A percentile compares a stretch with the other conserved stretches of the same genome.
Evolutionary conservation across 352 stramenopile species (phyloP).

Genomic region (Blastocystis sp.): DNA sequence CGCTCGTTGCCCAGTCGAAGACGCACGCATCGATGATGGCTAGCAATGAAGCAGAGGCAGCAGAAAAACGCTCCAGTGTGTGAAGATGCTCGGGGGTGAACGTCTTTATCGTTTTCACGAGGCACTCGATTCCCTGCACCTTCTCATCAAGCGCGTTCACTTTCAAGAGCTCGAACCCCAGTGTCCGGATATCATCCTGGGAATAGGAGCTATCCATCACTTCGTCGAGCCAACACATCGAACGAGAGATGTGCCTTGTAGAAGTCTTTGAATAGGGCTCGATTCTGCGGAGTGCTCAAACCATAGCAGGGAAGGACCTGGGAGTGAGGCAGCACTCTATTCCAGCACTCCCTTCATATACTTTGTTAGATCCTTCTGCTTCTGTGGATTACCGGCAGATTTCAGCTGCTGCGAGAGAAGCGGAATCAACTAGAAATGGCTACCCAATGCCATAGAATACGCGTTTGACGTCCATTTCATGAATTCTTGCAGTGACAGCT

Average conservation of each 20-base stretch:
- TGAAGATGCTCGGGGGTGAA: slow-evolving; percentile 3
- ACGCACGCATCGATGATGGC: slow-evolving; percentile 45
- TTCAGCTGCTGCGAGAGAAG: slow-evolving; percentile 2
- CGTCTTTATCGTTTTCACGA: background rate
- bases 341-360: slow-evolving; percentile 22
- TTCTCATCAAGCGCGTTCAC: slow-evolving; percentile 26
- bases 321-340: background rate
- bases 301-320: slow-evolving; percentile 54
- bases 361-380: background rate
- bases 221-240: background rate
- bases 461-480: background rate
- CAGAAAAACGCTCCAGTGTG: slow-evolving; percentile 4
- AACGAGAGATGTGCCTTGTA: slow-evolving; percentile 42
- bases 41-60: background rate
- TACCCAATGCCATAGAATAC: background rate
- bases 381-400: background rate
- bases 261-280: slow-evolving; percentile 29
- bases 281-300: slow-evolving; percentile 4
- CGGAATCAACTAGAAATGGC: slow-evolving; percentile 8
- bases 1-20: slow-evolving; percentile 51
- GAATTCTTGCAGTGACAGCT: no score
- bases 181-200: background rate
- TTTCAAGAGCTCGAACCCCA: slow-evolving; percentile 29
- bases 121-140: slow-evolving; percentile 40
- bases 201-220: slow-evolving; percentile 8